Percentiles rank a stretch among this genome's conserved stretches.
phyloP scores from a whole-genome alignment of 2,329 filamentous ascomycete genomes.

The Fusarium pseudonygamai region DNA sequence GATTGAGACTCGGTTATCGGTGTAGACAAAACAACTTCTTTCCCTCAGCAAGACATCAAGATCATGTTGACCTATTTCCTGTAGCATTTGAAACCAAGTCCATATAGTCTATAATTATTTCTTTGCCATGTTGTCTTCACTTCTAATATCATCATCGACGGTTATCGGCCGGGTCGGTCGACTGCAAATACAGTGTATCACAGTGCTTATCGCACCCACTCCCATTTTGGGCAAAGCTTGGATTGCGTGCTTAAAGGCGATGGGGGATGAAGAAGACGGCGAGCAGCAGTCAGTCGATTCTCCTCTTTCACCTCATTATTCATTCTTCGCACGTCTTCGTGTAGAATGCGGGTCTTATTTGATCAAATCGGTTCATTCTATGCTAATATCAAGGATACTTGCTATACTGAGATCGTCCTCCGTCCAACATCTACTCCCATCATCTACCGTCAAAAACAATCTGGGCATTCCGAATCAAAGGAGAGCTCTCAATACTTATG shows the following conservation, averaged over 20 bases:
- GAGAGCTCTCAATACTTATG: constrained; percentile 4
- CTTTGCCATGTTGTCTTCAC: not conserved
- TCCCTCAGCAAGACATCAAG: too few relatives aligned
- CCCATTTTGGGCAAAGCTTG: constrained; percentile 23
- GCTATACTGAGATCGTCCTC: constrained; percentile 2
- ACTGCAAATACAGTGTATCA: constrained; percentile 8
- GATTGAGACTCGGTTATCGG: constrained; percentile 22
- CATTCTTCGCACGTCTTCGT: constrained; percentile 17
- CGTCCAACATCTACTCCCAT: not conserved
- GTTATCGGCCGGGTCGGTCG: constrained; percentile 31
- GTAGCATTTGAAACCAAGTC: not conserved
- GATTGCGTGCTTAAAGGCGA: constrained; percentile 32
- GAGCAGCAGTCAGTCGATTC: constrained; percentile 9
- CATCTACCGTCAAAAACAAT: constrained; percentile 11
- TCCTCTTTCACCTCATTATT: constrained; percentile 32
- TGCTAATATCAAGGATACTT: constrained; percentile 26
- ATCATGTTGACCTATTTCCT: not conserved
- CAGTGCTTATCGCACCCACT: constrained; percentile 5
- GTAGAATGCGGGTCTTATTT: constrained; percentile 29
- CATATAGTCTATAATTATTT: not conserved
- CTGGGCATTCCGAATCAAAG: constrained; percentile 6
- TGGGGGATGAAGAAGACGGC: constrained; percentile 13
- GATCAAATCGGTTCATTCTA: constrained; percentile 25
- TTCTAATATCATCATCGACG: not conserved
- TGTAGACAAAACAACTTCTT: not conserved